Evolutionary conservation across 2,329 filamentous ascomycete genomes (phyloP).

Genomic region (Botrytis aclada): DNA sequence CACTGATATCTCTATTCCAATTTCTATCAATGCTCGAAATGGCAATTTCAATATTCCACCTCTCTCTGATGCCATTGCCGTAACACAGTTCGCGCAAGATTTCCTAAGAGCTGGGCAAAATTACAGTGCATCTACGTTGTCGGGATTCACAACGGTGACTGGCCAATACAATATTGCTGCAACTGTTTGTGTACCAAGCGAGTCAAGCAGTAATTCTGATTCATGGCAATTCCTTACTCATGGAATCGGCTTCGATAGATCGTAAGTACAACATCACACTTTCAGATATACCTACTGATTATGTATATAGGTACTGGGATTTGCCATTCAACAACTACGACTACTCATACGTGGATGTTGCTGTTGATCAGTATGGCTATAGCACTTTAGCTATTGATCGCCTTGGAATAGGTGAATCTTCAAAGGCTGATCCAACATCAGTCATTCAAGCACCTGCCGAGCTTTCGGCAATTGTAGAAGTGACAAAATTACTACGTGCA

Average conservation of each 20-base stretch:
- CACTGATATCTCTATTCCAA: constrained; percentile 8
- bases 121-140: not conserved
- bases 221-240: constrained; percentile 18
- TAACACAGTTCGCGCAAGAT: constrained; percentile 11
- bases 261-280: not conserved
- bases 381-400: constrained; percentile 16
- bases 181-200: constrained; percentile 5
- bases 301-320: constrained; percentile 15
- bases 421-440: constrained; percentile 1
- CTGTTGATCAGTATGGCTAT: constrained; percentile 13
- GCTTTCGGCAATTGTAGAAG: constrained; percentile 11
- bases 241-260: constrained; percentile 14
- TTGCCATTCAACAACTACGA: constrained; percentile 9
- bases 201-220: not conserved
- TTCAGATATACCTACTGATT: not conserved
- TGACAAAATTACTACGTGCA: constrained; percentile 8
- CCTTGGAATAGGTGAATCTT: constrained; percentile 14
- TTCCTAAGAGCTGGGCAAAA: constrained; percentile 12
- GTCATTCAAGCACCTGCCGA: constrained; percentile 13
- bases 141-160: constrained; percentile 1
- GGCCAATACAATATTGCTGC: constrained; percentile 14
- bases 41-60: constrained; percentile 8
- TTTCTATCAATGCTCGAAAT: constrained; percentile 17
- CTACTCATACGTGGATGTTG: constrained; percentile 15
- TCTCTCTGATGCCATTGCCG: not conserved